These are phyloP conservation scores for Ustilago curta DNA, from an alignment of 1,284 basidiomycete genomes.

Conservation along the genomic window DNA sequence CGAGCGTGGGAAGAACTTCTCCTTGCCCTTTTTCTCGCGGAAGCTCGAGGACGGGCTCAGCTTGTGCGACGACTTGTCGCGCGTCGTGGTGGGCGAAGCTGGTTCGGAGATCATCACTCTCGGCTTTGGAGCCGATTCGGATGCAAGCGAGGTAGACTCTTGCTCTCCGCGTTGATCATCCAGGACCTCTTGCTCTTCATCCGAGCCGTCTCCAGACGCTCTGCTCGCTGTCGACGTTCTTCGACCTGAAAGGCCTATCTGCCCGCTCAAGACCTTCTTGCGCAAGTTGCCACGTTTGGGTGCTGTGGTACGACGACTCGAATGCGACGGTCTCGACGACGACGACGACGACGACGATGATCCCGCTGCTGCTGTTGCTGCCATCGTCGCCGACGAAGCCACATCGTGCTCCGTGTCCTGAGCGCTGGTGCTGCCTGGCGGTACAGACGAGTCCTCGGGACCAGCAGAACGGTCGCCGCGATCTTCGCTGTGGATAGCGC, in stretches of 20 bases:
- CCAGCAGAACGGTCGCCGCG: slow-evolving; percentile 22
- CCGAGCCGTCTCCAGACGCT: background rate
- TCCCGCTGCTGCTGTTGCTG: background rate
- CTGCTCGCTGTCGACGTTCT: slow-evolving; percentile 7
- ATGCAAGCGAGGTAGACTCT: slow-evolving; percentile 5
- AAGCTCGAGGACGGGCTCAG: slow-evolving; percentile 29
- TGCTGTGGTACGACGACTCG: slow-evolving; percentile 8
- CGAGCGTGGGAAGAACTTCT: slow-evolving; percentile 49
- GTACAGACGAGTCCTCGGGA: slow-evolving; percentile 34
- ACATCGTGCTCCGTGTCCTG: slow-evolving; percentile 27
- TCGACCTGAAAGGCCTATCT: slow-evolving; percentile 40
- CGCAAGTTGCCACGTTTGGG: slow-evolving; percentile 36
- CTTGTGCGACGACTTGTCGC: slow-evolving; percentile 14
- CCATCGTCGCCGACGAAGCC: background rate
- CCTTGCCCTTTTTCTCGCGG: slow-evolving; percentile 21
- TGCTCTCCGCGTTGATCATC: slow-evolving; percentile 6
- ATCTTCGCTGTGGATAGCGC: slow-evolving; percentile 8
- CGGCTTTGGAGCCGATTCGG: slow-evolving; percentile 21
- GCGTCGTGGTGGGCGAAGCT: slow-evolving; percentile 11
- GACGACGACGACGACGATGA: background rate
- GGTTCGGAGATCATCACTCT: slow-evolving; percentile 49
- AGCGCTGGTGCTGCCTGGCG: slow-evolving; percentile 33
- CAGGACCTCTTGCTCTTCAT: slow-evolving; percentile 22
- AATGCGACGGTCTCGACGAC: background rate
- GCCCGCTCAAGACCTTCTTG: slow-evolving; percentile 45